phyloP scores from a whole-genome alignment of 2,329 filamentous ascomycete species.

The Talaromyces amestolkiae region DNA sequence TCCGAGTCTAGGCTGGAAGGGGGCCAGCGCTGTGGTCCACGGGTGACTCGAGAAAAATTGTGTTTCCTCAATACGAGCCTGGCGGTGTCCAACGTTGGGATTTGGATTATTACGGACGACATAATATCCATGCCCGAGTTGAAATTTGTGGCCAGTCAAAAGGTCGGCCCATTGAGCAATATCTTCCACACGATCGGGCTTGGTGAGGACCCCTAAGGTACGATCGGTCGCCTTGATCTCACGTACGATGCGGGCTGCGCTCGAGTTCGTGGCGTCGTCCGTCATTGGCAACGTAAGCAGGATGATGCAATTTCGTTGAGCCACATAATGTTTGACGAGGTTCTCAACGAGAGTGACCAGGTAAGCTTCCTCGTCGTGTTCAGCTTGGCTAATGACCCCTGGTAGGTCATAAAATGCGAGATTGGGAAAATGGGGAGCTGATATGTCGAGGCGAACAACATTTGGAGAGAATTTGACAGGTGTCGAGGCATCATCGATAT shows the following conservation, averaged over 20 bases:
- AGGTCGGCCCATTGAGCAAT: constrained; percentile 63
- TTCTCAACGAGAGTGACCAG: constrained; percentile 70
- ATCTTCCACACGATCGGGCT: constrained; percentile 68
- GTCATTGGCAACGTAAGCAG: constrained; percentile 77
- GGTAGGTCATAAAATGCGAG: constrained; percentile 84
- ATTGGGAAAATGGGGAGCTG: constrained; percentile 66
- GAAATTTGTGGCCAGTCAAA: constrained; percentile 60
- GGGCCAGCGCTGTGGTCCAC: constrained; percentile 46
- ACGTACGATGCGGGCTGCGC: constrained; percentile 64
- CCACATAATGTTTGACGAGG: constrained; percentile 68
- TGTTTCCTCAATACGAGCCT: constrained; percentile 51
- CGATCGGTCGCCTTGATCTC: constrained; percentile 56
- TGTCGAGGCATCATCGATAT: constrained; percentile 31
- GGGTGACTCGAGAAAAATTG: constrained; percentile 50
- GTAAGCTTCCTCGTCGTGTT: constrained; percentile 63
- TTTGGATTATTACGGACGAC: constrained; percentile 63
- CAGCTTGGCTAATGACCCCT: constrained; percentile 71
- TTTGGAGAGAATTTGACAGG: constrained; percentile 77
- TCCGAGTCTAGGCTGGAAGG: constrained; percentile 50
- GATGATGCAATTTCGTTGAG: constrained; percentile 68
- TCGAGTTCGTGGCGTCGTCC: constrained; percentile 72
- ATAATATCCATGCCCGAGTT: constrained; percentile 72
- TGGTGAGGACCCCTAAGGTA: constrained; percentile 76
- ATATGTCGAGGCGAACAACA: constrained; percentile 72
- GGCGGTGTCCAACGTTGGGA: constrained; percentile 41